Percentiles rank a stretch among this genome's conserved stretches.
Conservation (phyloP, 2,329 filamentous ascomycete species). For the Diaporthe sp. region DNA sequence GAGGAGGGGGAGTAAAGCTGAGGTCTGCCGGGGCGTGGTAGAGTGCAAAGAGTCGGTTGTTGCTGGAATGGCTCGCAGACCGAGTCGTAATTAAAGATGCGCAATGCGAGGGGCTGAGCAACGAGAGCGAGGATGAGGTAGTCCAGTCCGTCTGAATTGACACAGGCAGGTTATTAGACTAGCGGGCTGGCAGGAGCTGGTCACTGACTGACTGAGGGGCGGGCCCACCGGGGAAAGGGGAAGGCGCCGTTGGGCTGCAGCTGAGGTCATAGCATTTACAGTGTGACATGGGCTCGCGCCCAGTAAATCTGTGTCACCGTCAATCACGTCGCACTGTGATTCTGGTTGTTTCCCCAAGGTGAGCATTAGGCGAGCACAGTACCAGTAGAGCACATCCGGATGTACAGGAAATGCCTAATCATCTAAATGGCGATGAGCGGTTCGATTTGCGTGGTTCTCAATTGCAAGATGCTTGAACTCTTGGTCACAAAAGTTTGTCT, state of each 20-base stretch:
- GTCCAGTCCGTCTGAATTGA: conserved; percentile 19
- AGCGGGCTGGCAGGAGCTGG: conserved; percentile 35
- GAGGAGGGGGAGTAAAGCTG: conserved; percentile 27
- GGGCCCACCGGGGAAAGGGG: conserved; percentile 41
- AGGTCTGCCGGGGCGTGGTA: conserved; percentile 6
- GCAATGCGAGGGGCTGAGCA: conserved; percentile 40
- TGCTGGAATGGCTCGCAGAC: conserved; percentile 16
- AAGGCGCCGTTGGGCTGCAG: conserved; percentile 39
- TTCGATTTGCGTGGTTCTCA: neutral
- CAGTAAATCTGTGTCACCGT: neutral
- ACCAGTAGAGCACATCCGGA: neutral
- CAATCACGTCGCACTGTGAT: conserved; percentile 13
- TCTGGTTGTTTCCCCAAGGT: conserved; percentile 7
- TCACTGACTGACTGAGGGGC: conserved; percentile 33
- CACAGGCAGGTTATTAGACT: conserved; percentile 12
- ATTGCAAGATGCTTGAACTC: neutral
- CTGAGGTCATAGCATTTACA: conserved; percentile 38
- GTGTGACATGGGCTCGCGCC: neutral
- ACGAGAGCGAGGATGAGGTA: conserved; percentile 39
- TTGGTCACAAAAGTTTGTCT: neutral
- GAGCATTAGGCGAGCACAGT: conserved; percentile 15
- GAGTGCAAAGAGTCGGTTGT: neutral
- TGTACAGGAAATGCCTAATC: conserved; percentile 19
- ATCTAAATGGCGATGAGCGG: conserved; percentile 13
- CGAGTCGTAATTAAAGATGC: conserved; percentile 34